phyloP scores from a whole-genome alignment of 208 protist species.

The Paratrypanosoma confusum region DNA sequence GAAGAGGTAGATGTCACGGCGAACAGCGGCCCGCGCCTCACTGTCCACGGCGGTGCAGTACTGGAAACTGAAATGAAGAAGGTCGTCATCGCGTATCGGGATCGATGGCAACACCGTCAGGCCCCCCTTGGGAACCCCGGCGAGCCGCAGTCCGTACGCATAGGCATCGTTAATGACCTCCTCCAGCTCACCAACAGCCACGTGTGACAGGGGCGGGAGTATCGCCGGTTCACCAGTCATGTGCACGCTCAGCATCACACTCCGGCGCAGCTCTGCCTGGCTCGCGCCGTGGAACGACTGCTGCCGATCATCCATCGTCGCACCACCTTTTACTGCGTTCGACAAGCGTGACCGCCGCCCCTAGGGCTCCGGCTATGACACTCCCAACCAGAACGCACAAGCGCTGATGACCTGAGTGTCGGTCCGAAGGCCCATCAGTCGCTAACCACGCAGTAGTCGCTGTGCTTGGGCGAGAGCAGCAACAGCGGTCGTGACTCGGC shows the following conservation, averaged over 20 bases:
- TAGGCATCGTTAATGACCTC: conserved; percentile 39
- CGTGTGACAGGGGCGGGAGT: conserved; percentile 29
- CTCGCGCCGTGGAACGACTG: no score
- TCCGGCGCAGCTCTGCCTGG: no score
- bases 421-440: no score
- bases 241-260: conserved; percentile 30
- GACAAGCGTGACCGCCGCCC: no score
- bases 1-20: conserved; percentile 23
- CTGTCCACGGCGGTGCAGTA: conserved; percentile 40
- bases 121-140: conserved; percentile 44
- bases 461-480: no score
- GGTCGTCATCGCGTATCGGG: conserved; percentile 40
- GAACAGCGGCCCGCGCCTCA: conserved; percentile 24
- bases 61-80: conserved; percentile 32
- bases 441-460: no score
- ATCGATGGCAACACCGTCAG: conserved; percentile 61
- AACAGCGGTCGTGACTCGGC: no score
- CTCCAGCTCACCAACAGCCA: conserved; percentile 66
- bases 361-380: background rate
- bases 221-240: conserved; percentile 50
- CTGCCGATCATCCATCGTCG: no score
- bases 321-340: no score
- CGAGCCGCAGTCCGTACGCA: conserved; percentile 49
- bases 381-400: no score
- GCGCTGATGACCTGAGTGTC: no score